Evolutionary conservation across 2,329 filamentous ascomycete genomes (phyloP).

Genomic region (Alternaria metachromatica): DNA sequence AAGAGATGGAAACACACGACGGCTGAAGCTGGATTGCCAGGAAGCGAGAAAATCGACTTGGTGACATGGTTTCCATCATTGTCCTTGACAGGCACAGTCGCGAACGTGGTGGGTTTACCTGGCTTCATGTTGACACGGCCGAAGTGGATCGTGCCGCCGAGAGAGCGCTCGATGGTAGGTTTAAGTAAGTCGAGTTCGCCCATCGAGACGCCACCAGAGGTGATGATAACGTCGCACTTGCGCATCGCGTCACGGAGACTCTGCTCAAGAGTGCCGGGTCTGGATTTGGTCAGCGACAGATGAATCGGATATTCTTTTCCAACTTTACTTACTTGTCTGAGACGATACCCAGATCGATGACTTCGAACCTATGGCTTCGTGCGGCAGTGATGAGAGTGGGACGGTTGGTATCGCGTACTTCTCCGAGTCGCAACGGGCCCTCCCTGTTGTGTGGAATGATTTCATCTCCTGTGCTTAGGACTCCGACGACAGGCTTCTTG

Average conservation of each 20-base stretch:
- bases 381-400: conserved; percentile 84
- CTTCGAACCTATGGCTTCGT: conserved; percentile 75
- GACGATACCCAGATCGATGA: conserved; percentile 85
- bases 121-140: conserved; percentile 98
- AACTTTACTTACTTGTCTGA: conserved; percentile 64
- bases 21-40: conserved; percentile 92
- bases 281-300: conserved; percentile 35
- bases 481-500: conserved; percentile 77
- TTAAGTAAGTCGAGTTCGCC: conserved; percentile 96
- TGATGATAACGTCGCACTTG: conserved; percentile 81
- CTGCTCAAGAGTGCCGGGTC: conserved; percentile 74
- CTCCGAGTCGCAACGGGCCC: conserved; percentile 71
- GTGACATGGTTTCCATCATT: conserved; percentile 61
- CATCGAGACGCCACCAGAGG: conserved; percentile 95
- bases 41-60: conserved; percentile 85
- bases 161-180: conserved; percentile 86
- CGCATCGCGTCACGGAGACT: conserved; percentile 77
- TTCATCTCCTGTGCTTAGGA: conserved; percentile 94
- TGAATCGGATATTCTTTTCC: neutral
- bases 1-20: conserved; percentile 95
- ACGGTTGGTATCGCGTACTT: conserved; percentile 93
- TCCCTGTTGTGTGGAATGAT: conserved; percentile 76
- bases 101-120: conserved; percentile 96
- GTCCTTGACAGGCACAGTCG: conserved; percentile 74
- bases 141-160: conserved; percentile 95